Percentiles rank a stretch among this genome's conserved stretches.
These are phyloP conservation scores for Omphalotus olearius DNA, from an alignment of 1,284 basidiomycete species.

Conservation along the genomic window DNA sequence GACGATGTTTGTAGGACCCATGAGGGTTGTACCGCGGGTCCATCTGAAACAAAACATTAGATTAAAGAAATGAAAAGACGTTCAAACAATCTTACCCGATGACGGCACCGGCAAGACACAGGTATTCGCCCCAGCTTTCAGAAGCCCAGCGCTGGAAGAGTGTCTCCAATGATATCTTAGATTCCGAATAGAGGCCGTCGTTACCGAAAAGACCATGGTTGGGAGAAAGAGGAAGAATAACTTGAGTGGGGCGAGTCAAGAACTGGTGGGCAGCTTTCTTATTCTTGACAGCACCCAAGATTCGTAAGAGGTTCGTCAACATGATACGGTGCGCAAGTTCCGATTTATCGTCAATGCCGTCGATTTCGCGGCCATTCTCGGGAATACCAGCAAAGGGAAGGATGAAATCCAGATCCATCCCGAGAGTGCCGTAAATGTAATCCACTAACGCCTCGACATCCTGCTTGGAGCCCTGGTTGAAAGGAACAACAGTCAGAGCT, in stretches of 20 bases:
- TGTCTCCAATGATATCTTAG: constrained; percentile 97
- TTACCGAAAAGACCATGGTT: constrained; percentile 98
- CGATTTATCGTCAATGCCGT: constrained; percentile 94
- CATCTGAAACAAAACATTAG: constrained; percentile 47
- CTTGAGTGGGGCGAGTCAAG: constrained; percentile 96
- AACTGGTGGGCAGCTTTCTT: constrained; percentile 97
- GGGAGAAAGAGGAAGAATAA: constrained; percentile 94
- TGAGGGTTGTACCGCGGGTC: constrained; percentile 98
- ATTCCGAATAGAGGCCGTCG: constrained; percentile 97
- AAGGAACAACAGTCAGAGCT: constrained; percentile 94
- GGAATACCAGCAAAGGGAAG: constrained; percentile 98
- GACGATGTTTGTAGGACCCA: constrained; percentile 94
- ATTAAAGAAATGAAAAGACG: constrained; percentile 14
- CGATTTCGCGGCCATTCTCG: constrained; percentile 98
- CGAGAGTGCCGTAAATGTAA: constrained; percentile 94
- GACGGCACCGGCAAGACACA: constrained; percentile 96
- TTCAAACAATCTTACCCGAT: constrained; percentile 68
- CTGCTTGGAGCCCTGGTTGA: constrained; percentile 98
- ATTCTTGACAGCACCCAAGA: constrained; percentile 94
- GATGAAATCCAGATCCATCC: constrained; percentile 96
- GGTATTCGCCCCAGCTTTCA: constrained; percentile 99
- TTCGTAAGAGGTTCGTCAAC: constrained; percentile 90
- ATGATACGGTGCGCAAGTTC: constrained; percentile 98
- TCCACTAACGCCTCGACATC: constrained; percentile 97
- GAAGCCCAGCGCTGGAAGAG: constrained; percentile 97